Base-by-base conservation (phyloP, 345 rosid species). In the Eucalyptus camaldulensis region DNA sequence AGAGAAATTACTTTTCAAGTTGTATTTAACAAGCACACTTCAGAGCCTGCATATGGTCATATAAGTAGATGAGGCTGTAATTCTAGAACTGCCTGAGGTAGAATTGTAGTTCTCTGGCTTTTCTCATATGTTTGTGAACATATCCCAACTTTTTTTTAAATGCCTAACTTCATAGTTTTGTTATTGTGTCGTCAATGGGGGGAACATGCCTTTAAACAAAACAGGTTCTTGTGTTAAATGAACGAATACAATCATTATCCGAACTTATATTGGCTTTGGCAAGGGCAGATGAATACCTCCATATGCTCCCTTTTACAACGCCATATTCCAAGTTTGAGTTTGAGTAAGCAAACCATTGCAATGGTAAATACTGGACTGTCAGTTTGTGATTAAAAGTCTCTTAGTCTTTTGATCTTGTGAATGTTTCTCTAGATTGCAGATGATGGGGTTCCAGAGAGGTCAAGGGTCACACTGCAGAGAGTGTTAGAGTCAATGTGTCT, bases 371-470 rank as follows among this genome's bases (percentile, higher is more conserved):
- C 8, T 29, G 13, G 89, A 40, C 22, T 33, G 40, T 76, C 24
- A 58, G 37, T 49, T 72, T 40, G 56, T 53, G 29, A 24, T 88
- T 51, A 43, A 33, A 45, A 45, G 31, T 25, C 16, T 51, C 2
- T 45, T 19, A 45, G 6, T 49, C 49, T 62, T 31, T 81, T 19
- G 29, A 7, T 47, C 43, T 72, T 15, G 47, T 90, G 87, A 45
- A 60, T 58, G 87, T 80, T 43, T 49, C 31, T 69, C 86, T 88
- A 92, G 95, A 45, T 88, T 93, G 88, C 95, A 94, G 91, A 94
- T 92, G 88, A 90, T 94, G 95, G 95, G 96, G 49, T 93, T 95
- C 91, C 94, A 94, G 91, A 94, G 93, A 80, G 97, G 96, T 8
- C 91, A 95, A 96, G 95, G 96, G 96, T 85, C 92, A 94, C 89